Conservation (phyloP, 2,329 filamentous ascomycete genomes). For the Aureobasidium sp. region DNA sequence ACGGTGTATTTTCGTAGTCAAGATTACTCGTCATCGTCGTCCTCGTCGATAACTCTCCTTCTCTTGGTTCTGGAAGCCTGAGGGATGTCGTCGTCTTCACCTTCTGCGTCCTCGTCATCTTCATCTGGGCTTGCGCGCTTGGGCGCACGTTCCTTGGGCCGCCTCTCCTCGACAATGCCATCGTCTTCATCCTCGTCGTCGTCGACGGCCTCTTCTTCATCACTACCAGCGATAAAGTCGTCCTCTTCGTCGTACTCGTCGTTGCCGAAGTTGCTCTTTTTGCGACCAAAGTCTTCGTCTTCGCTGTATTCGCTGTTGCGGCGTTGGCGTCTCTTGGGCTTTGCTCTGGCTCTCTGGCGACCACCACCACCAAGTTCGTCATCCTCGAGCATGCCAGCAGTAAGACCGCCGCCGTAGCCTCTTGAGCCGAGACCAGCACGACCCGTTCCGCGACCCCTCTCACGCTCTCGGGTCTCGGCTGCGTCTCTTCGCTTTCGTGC, state of each 20-base stretch:
- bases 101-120: constrained; percentile 29
- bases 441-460: constrained; percentile 44
- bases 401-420: constrained; percentile 48
- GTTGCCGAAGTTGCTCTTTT: constrained; percentile 50
- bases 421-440: constrained; percentile 41
- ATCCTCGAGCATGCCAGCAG: constrained; percentile 61
- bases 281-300: constrained; percentile 67
- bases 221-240: constrained; percentile 67
- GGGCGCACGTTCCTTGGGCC: constrained; percentile 16
- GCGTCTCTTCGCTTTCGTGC: constrained; percentile 59
- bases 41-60: constrained; percentile 37
- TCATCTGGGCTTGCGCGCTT: constrained; percentile 22
- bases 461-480: constrained; percentile 54
- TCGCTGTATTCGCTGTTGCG: constrained; percentile 50
- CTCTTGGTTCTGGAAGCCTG: constrained; percentile 31
- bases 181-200: constrained; percentile 48
- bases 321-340: constrained; percentile 28
- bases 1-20: background rate
- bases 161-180: constrained; percentile 30
- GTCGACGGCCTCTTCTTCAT: constrained; percentile 47
- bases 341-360: constrained; percentile 17
- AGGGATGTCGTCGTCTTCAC: constrained; percentile 23
- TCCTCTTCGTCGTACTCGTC: constrained; percentile 75
- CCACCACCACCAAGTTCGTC: constrained; percentile 35
- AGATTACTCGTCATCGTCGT: constrained; percentile 33